Evolutionary conservation across 2,329 filamentous ascomycete species (phyloP).

Genomic region (Elsinoe arachidis): DNA sequence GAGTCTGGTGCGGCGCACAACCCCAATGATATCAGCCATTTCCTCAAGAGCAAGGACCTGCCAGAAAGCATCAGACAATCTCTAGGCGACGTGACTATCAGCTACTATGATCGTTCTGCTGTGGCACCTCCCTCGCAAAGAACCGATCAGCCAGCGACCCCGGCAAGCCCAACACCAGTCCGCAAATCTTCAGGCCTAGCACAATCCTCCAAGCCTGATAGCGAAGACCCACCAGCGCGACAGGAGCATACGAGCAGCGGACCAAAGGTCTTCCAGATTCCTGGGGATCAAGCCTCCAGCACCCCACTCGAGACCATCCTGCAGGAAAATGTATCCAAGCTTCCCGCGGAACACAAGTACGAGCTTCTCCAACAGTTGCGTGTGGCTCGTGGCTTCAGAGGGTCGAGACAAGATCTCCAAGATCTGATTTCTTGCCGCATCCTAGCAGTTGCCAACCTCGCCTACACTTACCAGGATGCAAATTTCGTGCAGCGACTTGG

Average conservation of each 20-base stretch:
- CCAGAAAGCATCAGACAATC: slow-evolving; percentile 53
- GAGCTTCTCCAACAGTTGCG: slow-evolving; percentile 78
- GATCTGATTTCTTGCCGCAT: slow-evolving; percentile 70
- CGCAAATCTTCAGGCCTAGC: slow-evolving; percentile 53
- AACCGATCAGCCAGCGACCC: slow-evolving; percentile 36
- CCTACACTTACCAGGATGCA: slow-evolving; percentile 75
- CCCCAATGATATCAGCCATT: slow-evolving; percentile 73
- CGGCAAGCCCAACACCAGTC: slow-evolving; percentile 66
- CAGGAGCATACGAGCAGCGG: slow-evolving; percentile 22
- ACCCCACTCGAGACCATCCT: slow-evolving; percentile 36
- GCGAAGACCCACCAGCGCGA: slow-evolving; percentile 21
- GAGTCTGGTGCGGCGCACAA: slow-evolving; percentile 50
- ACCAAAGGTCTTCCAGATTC: slow-evolving; percentile 55
- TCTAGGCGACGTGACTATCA: slow-evolving; percentile 71
- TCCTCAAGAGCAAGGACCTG: slow-evolving; percentile 49
- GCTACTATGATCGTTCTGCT: slow-evolving; percentile 58
- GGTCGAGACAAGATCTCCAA: slow-evolving; percentile 58
- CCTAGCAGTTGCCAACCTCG: slow-evolving; percentile 80
- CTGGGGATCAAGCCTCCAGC: slow-evolving; percentile 39
- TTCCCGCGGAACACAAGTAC: slow-evolving; percentile 68
- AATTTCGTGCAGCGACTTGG: slow-evolving; percentile 81
- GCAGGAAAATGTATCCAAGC: slow-evolving; percentile 40
- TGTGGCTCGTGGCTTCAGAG: slow-evolving; percentile 68
- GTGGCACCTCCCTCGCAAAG: slow-evolving; percentile 23
- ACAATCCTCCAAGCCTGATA: slow-evolving; percentile 41